Conservation (phyloP, 2,329 filamentous ascomycete species). For the Elsinoe perseae region DNA sequence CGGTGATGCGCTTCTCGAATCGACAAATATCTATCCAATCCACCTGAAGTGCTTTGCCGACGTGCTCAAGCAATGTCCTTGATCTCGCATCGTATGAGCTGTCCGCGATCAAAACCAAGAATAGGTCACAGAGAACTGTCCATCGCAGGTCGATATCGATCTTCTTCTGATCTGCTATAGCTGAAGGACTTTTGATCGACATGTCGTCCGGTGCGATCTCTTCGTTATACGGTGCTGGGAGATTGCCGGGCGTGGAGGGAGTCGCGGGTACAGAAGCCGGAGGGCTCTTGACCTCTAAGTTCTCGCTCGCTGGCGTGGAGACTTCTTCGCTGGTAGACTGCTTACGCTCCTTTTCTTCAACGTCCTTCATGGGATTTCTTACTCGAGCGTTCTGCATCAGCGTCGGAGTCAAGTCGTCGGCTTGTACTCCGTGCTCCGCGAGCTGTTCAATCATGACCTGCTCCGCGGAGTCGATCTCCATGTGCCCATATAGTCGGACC, state of each 20-base stretch:
- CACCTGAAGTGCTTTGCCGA: conserved; percentile 72
- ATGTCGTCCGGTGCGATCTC: conserved; percentile 64
- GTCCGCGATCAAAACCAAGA: conserved; percentile 92
- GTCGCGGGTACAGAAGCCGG: conserved; percentile 28
- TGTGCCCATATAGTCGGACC: conserved; percentile 86
- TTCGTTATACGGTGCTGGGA: conserved; percentile 49
- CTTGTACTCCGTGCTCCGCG: conserved; percentile 80
- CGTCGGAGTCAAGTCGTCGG: conserved; percentile 72
- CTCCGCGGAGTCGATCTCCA: conserved; percentile 87
- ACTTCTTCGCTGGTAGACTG: not conserved
- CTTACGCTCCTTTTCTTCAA: not conserved
- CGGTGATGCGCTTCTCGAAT: conserved; percentile 94
- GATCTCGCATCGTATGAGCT: conserved; percentile 88
- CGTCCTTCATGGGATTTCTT: conserved; percentile 60
- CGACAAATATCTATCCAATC: conserved; percentile 89
- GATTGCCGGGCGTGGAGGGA: conserved; percentile 24
- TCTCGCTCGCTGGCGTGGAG: conserved; percentile 1
- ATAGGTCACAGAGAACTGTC: conserved; percentile 94
- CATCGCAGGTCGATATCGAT: conserved; percentile 94
- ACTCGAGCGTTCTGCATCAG: conserved; percentile 89
- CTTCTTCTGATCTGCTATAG: conserved; percentile 71
- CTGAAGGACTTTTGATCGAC: conserved; percentile 71
- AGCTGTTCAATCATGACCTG: conserved; percentile 99
- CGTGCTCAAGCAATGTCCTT: conserved; percentile 70
- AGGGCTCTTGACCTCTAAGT: conserved; percentile 19